These are phyloP conservation scores for Zasmidium cellare DNA, from an alignment of 2,329 filamentous ascomycete genomes.

Conservation along the genomic window DNA sequence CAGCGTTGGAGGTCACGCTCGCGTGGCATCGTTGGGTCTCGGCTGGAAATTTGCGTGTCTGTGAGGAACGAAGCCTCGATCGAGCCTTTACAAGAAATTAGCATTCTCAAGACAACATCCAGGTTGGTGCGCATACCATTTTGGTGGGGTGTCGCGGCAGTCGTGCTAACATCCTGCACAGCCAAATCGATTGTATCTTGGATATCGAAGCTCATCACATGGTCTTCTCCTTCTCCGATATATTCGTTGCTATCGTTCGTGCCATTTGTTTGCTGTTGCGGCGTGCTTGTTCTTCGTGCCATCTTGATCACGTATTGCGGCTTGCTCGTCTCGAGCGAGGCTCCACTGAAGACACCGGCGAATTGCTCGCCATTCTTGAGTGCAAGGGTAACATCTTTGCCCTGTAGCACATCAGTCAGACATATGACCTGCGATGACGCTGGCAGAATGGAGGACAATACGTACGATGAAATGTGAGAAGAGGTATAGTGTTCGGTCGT, in stretches of 20 bases:
- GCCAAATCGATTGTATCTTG: slow-evolving; percentile 61
- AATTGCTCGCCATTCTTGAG: slow-evolving; percentile 62
- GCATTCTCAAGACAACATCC: neutral
- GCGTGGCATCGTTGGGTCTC: slow-evolving; percentile 55
- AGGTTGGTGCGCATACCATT: slow-evolving; percentile 53
- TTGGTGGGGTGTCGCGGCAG: slow-evolving; percentile 52
- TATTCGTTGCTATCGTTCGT: slow-evolving; percentile 44
- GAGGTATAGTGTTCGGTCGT: slow-evolving; percentile 61
- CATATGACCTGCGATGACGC: neutral
- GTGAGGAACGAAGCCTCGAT: slow-evolving; percentile 73
- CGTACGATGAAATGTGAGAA: slow-evolving; percentile 61
- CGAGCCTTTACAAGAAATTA: slow-evolving; percentile 50
- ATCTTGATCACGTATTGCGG: slow-evolving; percentile 64
- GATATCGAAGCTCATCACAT: slow-evolving; percentile 61
- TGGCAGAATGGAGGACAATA: slow-evolving; percentile 74
- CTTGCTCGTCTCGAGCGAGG: slow-evolving; percentile 52
- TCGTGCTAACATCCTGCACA: slow-evolving; percentile 54
- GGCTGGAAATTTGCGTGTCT: slow-evolving; percentile 82
- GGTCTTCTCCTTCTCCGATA: slow-evolving; percentile 49
- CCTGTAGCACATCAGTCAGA: slow-evolving; percentile 43
- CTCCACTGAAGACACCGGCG: slow-evolving; percentile 61
- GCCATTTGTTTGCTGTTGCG: slow-evolving; percentile 48
- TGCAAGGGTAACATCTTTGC: slow-evolving; percentile 55
- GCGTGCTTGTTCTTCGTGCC: slow-evolving; percentile 54
- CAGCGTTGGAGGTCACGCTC: slow-evolving; percentile 80